A percentile compares a stretch with the other conserved stretches of the same genome.
These are phyloP conservation scores for Fusarium sp. DNA, from an alignment of 2,329 filamentous ascomycete genomes.

Conservation along the genomic window DNA sequence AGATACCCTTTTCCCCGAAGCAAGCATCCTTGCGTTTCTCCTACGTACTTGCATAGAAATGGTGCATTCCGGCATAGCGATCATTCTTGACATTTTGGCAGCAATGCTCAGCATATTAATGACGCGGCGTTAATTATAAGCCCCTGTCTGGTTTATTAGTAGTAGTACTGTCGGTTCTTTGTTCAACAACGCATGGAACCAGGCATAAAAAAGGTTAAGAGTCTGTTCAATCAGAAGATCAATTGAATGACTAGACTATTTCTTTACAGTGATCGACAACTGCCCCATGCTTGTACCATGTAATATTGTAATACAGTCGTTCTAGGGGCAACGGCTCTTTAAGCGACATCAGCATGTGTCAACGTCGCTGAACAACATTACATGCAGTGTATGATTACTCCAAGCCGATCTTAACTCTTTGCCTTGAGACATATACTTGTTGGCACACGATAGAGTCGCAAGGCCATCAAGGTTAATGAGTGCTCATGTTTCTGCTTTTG, in stretches of 20 bases:
- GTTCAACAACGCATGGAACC: constrained; percentile 19
- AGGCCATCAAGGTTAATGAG: neutral
- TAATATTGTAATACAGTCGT: neutral
- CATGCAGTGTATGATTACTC: neutral
- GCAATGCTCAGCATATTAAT: constrained; percentile 18
- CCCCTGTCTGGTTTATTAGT: constrained; percentile 6
- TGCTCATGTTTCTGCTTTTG: no score
- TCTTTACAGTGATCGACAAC: neutral
- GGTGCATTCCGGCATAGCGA: constrained; percentile 35
- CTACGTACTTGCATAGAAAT: constrained; percentile 28
- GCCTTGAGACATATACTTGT: neutral
- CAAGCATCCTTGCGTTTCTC: constrained; percentile 31
- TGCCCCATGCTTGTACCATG: neutral
- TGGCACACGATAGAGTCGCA: neutral
- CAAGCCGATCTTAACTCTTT: neutral
- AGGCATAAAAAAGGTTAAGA: constrained; percentile 20
- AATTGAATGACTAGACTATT: constrained; percentile 24
- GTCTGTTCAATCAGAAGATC: constrained; percentile 18
- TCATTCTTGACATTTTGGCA: constrained; percentile 28
- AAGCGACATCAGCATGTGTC: neutral
- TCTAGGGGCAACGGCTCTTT: neutral
- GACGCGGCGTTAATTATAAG: constrained; percentile 5
- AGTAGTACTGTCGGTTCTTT: constrained; percentile 7
- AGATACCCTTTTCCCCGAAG: constrained; percentile 39
- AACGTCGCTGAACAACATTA: neutral